Percentiles rank a stretch among this genome's conserved stretches.
phyloP scores from a whole-genome alignment of 352 stramenopile genomes.

The Globisporangium mamillatum region DNA sequence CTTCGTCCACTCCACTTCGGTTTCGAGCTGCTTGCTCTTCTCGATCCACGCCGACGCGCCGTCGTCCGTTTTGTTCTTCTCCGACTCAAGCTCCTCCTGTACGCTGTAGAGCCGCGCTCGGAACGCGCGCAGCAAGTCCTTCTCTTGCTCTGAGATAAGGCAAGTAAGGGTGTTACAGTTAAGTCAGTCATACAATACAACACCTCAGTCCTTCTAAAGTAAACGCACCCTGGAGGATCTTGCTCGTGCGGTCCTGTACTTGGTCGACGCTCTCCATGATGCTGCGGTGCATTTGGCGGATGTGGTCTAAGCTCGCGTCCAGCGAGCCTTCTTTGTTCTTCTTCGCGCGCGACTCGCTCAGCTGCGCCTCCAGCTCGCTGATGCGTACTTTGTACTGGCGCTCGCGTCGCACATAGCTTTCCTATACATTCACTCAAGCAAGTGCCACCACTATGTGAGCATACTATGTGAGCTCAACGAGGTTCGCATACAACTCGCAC shows the following conservation, averaged over 20 bases:
- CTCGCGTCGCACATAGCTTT: conserved; percentile 87
- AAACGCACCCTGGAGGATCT: conserved; percentile 72
- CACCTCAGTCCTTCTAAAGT: background rate
- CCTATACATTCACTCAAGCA: conserved; percentile 25
- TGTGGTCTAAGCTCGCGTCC: conserved; percentile 74
- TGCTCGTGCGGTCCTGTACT: conserved; percentile 88
- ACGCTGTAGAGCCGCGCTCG: conserved; percentile 90
- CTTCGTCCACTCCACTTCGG: conserved; percentile 87
- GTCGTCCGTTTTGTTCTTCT: conserved; percentile 90
- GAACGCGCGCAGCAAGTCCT: conserved; percentile 89
- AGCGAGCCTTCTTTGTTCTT: conserved; percentile 65
- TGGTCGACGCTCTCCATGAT: conserved; percentile 89
- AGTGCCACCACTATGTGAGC: background rate
- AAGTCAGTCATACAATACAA: too few relatives aligned
- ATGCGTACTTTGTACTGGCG: conserved; percentile 88
- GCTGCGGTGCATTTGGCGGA: conserved; percentile 79
- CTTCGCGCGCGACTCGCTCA: conserved; percentile 66
- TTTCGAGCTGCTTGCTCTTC: conserved; percentile 88
- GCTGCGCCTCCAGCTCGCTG: conserved; percentile 66
- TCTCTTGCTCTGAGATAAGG: conserved; percentile 72
- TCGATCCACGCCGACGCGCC: conserved; percentile 90
- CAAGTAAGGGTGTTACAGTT: too few relatives aligned
- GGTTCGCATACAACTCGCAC: conserved; percentile 10
- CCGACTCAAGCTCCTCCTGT: conserved; percentile 90
- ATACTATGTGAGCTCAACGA: background rate